A percentile compares a stretch with the other conserved stretches of the same genome.
phyloP scores from a whole-genome alignment of 495 filamentous ascomycete genomes.

The Tuber indicum region DNA sequence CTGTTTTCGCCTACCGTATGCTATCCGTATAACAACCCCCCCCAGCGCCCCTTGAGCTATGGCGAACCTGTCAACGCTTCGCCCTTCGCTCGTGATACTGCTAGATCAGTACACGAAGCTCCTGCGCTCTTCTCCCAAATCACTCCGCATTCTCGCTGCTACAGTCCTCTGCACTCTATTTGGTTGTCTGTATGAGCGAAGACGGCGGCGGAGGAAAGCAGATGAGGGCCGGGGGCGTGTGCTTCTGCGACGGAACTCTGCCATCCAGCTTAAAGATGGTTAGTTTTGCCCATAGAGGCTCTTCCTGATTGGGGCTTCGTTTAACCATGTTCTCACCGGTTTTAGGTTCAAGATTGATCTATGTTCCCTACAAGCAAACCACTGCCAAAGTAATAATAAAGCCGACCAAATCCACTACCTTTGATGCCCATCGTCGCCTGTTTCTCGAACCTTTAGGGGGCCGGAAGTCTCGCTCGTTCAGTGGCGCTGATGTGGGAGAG shows the following conservation, averaged over 20 bases:
- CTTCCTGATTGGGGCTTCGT: not conserved
- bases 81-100: conserved; percentile 59
- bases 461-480: conserved; percentile 17
- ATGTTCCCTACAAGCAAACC: conserved; percentile 80
- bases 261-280: conserved; percentile 80
- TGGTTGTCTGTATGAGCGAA: conserved; percentile 66
- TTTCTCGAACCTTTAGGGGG: conserved; percentile 76
- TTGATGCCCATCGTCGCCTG: conserved; percentile 88
- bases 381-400: conserved; percentile 88
- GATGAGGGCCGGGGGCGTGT: conserved; percentile 73
- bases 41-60: conserved; percentile 46
- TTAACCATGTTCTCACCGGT: conserved; percentile 13
- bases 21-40: not conserved
- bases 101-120: conserved; percentile 60
- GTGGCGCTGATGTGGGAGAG: conserved; percentile 20
- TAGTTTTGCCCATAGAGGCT: conserved; percentile 6
- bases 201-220: conserved; percentile 62
- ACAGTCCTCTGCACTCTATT: conserved; percentile 68
- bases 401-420: conserved; percentile 87
- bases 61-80: conserved; percentile 82
- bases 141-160: conserved; percentile 65
- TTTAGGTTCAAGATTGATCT: conserved; percentile 71
- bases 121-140: conserved; percentile 56
- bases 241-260: conserved; percentile 84
- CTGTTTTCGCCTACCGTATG: not conserved